Evolutionary conservation across 371 early-diverging fungal species (phyloP).

Genomic region (Rhizopus sp.): DNA sequence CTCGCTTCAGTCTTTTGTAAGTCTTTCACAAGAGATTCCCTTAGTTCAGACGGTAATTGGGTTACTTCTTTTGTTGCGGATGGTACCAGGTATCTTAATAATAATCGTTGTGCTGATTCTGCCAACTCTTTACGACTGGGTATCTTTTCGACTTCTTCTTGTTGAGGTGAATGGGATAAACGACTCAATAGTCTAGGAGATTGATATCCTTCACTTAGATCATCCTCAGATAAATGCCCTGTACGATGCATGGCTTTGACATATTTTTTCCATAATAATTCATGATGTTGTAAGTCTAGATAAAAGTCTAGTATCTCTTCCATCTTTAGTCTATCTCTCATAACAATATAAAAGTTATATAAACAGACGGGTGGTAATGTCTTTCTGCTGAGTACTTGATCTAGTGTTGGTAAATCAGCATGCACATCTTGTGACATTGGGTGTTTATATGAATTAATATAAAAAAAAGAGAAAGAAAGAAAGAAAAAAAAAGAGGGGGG

Average conservation of each 20-base stretch:
- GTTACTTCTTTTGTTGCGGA: constrained; percentile 56
- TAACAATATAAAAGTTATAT: constrained; percentile 66
- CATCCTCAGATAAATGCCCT: constrained; percentile 41
- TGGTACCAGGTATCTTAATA: constrained; percentile 56
- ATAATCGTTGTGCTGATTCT: constrained; percentile 61
- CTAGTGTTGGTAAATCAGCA: constrained; percentile 53
- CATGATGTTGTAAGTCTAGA: constrained; percentile 68
- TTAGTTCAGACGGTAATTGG: constrained; percentile 41
- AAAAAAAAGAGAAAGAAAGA: not conserved
- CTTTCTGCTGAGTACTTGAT: constrained; percentile 62
- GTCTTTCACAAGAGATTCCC: constrained; percentile 32
- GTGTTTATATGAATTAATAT: too few relatives aligned
- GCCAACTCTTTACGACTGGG: constrained; percentile 57
- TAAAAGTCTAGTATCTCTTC: constrained; percentile 71
- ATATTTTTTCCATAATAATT: constrained; percentile 60
- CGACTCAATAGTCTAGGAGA: constrained; percentile 40
- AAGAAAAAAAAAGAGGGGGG: not conserved
- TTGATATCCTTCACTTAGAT: constrained; percentile 43
- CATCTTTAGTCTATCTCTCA: constrained; percentile 62
- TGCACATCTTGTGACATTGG: constrained; percentile 8
- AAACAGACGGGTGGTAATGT: constrained; percentile 70
- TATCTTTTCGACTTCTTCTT: constrained; percentile 10
- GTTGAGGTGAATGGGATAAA: constrained; percentile 21
- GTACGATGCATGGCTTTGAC: constrained; percentile 46
- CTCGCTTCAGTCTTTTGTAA: constrained; percentile 44